A percentile compares a stretch with the other conserved stretches of the same genome.
Conservation (phyloP, 441 rosid species). For the Metrosideros polymorpha region DNA sequence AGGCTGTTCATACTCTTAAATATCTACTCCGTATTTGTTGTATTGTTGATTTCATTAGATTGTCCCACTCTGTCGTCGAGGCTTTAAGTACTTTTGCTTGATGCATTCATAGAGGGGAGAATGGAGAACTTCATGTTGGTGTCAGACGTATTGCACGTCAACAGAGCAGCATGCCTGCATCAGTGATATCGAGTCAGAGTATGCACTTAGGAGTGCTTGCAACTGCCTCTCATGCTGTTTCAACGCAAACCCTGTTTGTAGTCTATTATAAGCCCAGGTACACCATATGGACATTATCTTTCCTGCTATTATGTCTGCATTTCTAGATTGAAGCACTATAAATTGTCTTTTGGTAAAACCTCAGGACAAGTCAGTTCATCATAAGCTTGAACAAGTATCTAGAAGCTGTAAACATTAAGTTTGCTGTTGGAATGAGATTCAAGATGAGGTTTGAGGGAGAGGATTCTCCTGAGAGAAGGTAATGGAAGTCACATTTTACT, state of each 20-base stretch:
- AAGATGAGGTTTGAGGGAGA: constrained; percentile 98
- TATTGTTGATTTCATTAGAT: not conserved
- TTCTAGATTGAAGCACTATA: not conserved
- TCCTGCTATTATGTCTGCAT: not conserved
- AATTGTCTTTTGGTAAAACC: not conserved
- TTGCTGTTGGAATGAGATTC: constrained; percentile 72
- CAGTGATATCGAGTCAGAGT: constrained; percentile 94
- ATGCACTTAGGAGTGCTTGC: constrained; percentile 98
- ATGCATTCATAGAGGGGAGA: constrained; percentile 40
- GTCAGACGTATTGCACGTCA: constrained; percentile 61
- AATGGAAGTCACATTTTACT: not conserved
- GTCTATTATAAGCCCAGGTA: constrained; percentile 95
- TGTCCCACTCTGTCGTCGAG: not conserved
- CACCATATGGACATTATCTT: not conserved
- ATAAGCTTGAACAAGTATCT: constrained; percentile 65
- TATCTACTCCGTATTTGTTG: not conserved
- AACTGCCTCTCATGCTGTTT: constrained; percentile 91
- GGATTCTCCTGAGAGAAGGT: constrained; percentile 94
- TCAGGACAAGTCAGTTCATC: constrained; percentile 75
- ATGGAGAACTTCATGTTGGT: constrained; percentile 76
- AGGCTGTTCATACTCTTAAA: not conserved
- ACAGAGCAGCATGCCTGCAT: constrained; percentile 71
- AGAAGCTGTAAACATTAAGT: constrained; percentile 47
- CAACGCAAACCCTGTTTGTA: constrained; percentile 60
- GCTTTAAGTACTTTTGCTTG: not conserved